Conservation (phyloP, 768 basidiomycete species). For the Rhodocollybia butyracea region DNA sequence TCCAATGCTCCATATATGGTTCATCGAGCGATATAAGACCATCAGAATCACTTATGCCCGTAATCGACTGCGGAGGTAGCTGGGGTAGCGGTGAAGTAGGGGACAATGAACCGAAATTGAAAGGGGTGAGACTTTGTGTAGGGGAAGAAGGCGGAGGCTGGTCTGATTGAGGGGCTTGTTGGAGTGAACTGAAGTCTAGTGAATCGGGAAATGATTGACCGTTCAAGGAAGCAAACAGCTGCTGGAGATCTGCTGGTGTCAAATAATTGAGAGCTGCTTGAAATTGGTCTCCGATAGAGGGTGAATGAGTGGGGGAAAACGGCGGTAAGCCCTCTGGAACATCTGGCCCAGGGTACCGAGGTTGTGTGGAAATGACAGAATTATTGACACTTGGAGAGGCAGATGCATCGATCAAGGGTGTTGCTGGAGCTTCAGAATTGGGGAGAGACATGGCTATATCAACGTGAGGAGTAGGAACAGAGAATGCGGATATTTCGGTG, state of each 20-base stretch:
- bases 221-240: slow-evolving; percentile 45
- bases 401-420: neutral
- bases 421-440: neutral
- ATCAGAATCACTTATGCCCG: slow-evolving; percentile 25
- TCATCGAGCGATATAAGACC: slow-evolving; percentile 28
- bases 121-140: slow-evolving; percentile 4
- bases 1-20: slow-evolving; percentile 53
- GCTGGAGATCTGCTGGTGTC: slow-evolving; percentile 55
- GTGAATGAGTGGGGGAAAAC: slow-evolving; percentile 19
- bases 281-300: slow-evolving; percentile 37
- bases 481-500: slow-evolving; percentile 25
- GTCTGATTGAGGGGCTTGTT: slow-evolving; percentile 15
- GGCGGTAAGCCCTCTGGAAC: slow-evolving; percentile 19
- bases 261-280: slow-evolving; percentile 52
- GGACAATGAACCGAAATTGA: slow-evolving; percentile 20
- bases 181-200: slow-evolving; percentile 15
- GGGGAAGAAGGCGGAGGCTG: slow-evolving; percentile 24
- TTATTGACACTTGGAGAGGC: slow-evolving; percentile 6
- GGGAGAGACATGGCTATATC: slow-evolving; percentile 4
- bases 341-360: slow-evolving; percentile 11
- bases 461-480: slow-evolving; percentile 1
- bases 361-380: slow-evolving; percentile 11
- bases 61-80: slow-evolving; percentile 14
- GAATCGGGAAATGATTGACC: slow-evolving; percentile 28
- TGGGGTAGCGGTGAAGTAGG: slow-evolving; percentile 18